Evolutionary conservation across 805 yeast species (phyloP), one percentile per base, ranked within the genome.

Genomic region (Candida ulmi): DNA sequence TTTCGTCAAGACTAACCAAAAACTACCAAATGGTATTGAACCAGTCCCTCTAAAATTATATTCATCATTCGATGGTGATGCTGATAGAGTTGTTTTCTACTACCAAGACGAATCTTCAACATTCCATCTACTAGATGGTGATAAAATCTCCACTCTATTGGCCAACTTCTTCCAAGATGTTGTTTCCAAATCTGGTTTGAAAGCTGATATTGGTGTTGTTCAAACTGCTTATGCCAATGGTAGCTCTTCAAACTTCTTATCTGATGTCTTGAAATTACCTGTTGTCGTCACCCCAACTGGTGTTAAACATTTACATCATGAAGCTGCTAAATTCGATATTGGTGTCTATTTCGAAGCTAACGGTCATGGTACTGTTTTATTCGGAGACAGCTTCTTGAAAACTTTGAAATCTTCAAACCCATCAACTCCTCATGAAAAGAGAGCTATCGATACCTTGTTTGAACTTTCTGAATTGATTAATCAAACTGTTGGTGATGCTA

Each of bases 161-260:
- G 95, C 96, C 1, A 67, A 71, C 33, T 80, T 75, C 52, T 76
- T 87, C 51, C 68, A 77, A 39, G 61, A 74, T 13, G 57, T 81
- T 34, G 58, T 80, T 17, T 54, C 63, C n/a, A 62, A 73, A 36
- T 63, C 77, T 8, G 67, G 66, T 4, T 44, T 69, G 12, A 50
- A 58, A 6, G 55, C 66, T 12, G 48, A 54, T 9, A 65, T 84
- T 42, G 99, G 97, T 8, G 93, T 90, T 5, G 88, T 93, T 25
- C 99, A 93, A 66, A 93, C 99, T 1, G 99, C 99, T 1, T 93
- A 93, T 56, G 99, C 99, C 36, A 93, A 93, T 59, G 99, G 99
- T 11, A 76, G 83, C 7, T 85, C 97, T 2, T 87, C 98, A 0
- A 65, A 72, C 28, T 91, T 77, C 55, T 67, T 91, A 23, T 70